Conservation (phyloP, 768 basidiomycete species). For the Mycena leptocephala region DNA sequence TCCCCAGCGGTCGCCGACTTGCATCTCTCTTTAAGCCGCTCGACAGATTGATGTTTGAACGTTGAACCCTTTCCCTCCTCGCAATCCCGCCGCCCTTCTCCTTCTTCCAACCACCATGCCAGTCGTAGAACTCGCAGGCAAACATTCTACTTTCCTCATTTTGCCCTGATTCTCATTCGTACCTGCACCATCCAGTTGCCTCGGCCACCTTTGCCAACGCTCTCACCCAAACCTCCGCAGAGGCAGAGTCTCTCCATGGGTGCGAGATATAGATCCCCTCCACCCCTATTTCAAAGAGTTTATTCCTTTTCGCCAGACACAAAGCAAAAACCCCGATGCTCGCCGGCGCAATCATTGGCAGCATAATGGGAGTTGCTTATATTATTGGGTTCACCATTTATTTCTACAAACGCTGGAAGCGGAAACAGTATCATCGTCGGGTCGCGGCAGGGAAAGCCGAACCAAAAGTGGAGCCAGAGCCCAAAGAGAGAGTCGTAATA, state of each 20-base stretch:
- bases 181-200: background rate
- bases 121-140: constrained; percentile 3
- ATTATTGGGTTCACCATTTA: constrained; percentile 72
- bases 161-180: background rate
- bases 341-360: constrained; percentile 73
- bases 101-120: background rate
- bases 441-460: constrained; percentile 62
- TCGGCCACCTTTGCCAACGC: constrained; percentile 18
- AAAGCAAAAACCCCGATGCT: constrained; percentile 74
- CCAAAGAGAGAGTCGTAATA: constrained; percentile 67
- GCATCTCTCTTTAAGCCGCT: background rate
- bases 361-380: constrained; percentile 66
- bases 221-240: constrained; percentile 49
- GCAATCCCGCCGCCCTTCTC: background rate
- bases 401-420: constrained; percentile 67
- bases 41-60: background rate
- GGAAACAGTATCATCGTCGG: constrained; percentile 62
- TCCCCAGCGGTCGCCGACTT: background rate
- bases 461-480: constrained; percentile 56
- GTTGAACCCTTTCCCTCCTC: background rate
- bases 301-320: constrained; percentile 51
- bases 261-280: constrained; percentile 36
- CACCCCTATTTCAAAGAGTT: background rate
- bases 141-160: background rate
- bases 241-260: constrained; percentile 59